A percentile compares a stretch with the other conserved stretches of the same genome.
Evolutionary conservation across 2,329 filamentous ascomycete species (phyloP).

Genomic region (Colletotrichum limetticola): DNA sequence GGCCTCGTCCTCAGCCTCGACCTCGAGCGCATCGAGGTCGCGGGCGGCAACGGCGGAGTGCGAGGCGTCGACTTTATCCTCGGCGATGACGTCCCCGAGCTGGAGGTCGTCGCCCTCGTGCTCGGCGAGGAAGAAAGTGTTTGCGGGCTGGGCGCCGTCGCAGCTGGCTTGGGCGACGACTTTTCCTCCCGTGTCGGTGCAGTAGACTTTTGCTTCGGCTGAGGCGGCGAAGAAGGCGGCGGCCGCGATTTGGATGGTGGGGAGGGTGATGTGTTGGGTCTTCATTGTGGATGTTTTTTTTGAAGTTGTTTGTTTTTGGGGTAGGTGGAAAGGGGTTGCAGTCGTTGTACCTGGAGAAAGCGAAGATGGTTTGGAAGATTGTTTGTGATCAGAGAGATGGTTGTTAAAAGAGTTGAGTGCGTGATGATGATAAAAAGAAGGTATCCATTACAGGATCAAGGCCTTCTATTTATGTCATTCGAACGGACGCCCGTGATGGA

Average conservation of each 20-base stretch:
- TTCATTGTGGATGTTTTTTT: not conserved
- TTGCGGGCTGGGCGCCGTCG: not conserved
- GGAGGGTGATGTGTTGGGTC: not conserved
- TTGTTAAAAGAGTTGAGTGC: not conserved
- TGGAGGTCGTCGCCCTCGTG: not conserved
- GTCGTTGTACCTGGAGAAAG: not conserved
- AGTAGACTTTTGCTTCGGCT: not conserved
- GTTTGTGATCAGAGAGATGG: not conserved
- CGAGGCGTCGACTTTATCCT: not conserved
- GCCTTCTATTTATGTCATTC: not conserved
- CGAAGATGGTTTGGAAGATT: not conserved
- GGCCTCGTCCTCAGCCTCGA: not conserved
- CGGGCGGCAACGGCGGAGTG: not conserved
- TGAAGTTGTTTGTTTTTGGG: not conserved
- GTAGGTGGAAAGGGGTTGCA: not conserved
- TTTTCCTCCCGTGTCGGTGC: not conserved
- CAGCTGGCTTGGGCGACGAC: not conserved
- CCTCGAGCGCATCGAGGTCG: not conserved
- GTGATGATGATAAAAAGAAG: not conserved
- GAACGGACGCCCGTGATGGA: not conserved
- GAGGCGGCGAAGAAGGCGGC: constrained; percentile 4
- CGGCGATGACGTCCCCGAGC: not conserved
- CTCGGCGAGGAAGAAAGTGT: not conserved
- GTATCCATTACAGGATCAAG: not conserved
- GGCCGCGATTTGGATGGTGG: not conserved